phyloP scores from a whole-genome alignment of 768 basidiomycete species.

The Boletus sp. region DNA sequence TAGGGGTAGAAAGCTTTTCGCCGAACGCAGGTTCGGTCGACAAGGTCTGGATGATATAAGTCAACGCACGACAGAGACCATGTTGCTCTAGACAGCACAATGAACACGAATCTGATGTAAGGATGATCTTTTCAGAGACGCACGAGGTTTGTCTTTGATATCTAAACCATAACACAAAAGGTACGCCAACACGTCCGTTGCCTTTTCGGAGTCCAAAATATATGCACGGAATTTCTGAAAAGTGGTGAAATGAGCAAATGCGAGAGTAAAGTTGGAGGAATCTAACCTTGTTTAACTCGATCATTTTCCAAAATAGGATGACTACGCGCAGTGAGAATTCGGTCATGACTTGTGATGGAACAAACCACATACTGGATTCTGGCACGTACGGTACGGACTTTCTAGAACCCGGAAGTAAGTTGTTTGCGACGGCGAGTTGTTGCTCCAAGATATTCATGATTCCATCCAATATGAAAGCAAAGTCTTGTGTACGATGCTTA shows the following conservation, averaged over 20 bases:
- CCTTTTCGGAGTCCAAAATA: constrained; percentile 75
- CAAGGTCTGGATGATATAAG: constrained; percentile 88
- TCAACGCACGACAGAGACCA: constrained; percentile 82
- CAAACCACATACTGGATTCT: constrained; percentile 64
- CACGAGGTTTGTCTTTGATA: constrained; percentile 92
- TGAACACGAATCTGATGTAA: constrained; percentile 7
- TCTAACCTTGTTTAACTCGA: constrained; percentile 87
- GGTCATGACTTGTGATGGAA: neutral
- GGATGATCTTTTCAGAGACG: constrained; percentile 23
- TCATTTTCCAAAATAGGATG: constrained; percentile 83
- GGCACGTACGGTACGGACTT: constrained; percentile 78
- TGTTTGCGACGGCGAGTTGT: constrained; percentile 69
- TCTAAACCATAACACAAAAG: constrained; percentile 80
- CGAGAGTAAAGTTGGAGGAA: neutral
- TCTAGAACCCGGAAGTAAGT: constrained; percentile 80
- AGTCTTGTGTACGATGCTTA: constrained; percentile 88
- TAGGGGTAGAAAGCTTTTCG: constrained; percentile 56
- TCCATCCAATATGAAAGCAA: constrained; percentile 78
- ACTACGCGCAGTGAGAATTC: constrained; percentile 42
- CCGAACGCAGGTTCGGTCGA: constrained; percentile 84
- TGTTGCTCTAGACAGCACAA: constrained; percentile 65
- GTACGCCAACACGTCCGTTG: constrained; percentile 72
- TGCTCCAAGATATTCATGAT: constrained; percentile 65
- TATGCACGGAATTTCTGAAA: constrained; percentile 86
- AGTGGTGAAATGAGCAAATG: constrained; percentile 1